Percentiles rank a stretch among this genome's conserved stretches.
Conservation (phyloP, 768 basidiomycete species). For the Amanita jacksonii region DNA sequence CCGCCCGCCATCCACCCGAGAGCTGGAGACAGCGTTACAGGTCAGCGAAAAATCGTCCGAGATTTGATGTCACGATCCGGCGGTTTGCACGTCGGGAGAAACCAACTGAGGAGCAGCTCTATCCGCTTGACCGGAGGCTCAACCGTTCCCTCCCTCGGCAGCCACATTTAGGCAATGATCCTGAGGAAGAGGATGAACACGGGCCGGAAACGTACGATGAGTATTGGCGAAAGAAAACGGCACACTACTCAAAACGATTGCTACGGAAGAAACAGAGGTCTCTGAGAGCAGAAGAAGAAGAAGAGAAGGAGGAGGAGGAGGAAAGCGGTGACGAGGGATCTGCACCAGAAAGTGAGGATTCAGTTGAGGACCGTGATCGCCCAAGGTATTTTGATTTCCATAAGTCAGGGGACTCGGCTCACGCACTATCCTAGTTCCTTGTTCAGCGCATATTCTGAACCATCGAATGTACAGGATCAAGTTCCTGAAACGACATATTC, state of each 20-base stretch:
- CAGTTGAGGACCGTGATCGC: background rate
- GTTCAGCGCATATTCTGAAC: background rate
- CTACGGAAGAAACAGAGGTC: too few species aligned
- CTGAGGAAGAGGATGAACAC: background rate
- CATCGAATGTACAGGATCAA: background rate
- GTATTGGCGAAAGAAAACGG: background rate
- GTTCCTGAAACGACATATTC: too few species aligned
- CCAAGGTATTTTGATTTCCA: background rate
- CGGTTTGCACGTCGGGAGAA: slow-evolving; percentile 16
- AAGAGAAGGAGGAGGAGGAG: background rate
- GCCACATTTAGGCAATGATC: background rate
- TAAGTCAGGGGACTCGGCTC: background rate
- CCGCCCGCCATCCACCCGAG: slow-evolving; percentile 29
- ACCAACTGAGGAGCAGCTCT: slow-evolving; percentile 19
- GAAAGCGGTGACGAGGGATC: background rate
- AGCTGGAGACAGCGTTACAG: slow-evolving; percentile 43
- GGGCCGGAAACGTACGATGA: background rate
- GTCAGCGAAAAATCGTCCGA: slow-evolving; percentile 19
- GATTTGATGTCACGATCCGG: slow-evolving; percentile 26
- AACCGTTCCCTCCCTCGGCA: background rate
- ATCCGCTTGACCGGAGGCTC: slow-evolving; percentile 17
- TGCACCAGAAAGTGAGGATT: background rate
- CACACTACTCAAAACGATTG: background rate
- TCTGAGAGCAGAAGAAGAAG: background rate
- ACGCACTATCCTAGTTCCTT: background rate